A percentile compares a stretch with the other conserved stretches of the same genome.
Conservation (phyloP, 768 basidiomycete species). For the Agrocybe praecox region DNA sequence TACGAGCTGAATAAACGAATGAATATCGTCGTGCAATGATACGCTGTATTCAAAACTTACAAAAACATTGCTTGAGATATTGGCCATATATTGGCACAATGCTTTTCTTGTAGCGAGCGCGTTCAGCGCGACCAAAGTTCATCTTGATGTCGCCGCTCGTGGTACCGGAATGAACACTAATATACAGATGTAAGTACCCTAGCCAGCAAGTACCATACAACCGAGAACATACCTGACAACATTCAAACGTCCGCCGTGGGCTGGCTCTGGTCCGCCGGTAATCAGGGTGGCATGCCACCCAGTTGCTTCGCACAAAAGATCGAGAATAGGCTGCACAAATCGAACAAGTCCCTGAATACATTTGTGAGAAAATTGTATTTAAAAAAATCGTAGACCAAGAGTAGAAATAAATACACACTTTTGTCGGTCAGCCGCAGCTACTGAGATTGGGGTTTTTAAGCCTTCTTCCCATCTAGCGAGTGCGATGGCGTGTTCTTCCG, state of each 20-base stretch:
- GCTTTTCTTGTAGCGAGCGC: not conserved
- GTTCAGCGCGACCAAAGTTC: constrained; percentile 5
- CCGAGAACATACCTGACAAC: not conserved
- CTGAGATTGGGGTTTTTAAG: not conserved
- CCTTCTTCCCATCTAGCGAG: not conserved
- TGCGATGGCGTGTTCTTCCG: not conserved
- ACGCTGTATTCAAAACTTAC: no score
- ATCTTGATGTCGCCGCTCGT: not conserved
- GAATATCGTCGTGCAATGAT: no score
- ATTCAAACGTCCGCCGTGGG: not conserved
- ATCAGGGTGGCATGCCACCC: constrained; percentile 1
- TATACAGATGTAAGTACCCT: not conserved
- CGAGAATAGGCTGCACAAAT: not conserved
- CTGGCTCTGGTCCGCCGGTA: constrained; percentile 4
- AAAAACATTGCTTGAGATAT: not conserved
- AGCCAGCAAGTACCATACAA: not conserved
- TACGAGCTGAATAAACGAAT: not conserved
- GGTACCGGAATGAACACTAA: constrained; percentile 5
- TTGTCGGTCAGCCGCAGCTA: constrained; percentile 6
- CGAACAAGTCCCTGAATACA: not conserved
- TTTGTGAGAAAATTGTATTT: no score
- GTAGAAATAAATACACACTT: not conserved
- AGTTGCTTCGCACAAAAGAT: not conserved
- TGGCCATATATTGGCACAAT: not conserved
- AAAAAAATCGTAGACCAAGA: no score